These are phyloP conservation scores for Lichtheimia ornata DNA, from an alignment of 371 early-diverging fungal genomes.

Conservation along the genomic window DNA sequence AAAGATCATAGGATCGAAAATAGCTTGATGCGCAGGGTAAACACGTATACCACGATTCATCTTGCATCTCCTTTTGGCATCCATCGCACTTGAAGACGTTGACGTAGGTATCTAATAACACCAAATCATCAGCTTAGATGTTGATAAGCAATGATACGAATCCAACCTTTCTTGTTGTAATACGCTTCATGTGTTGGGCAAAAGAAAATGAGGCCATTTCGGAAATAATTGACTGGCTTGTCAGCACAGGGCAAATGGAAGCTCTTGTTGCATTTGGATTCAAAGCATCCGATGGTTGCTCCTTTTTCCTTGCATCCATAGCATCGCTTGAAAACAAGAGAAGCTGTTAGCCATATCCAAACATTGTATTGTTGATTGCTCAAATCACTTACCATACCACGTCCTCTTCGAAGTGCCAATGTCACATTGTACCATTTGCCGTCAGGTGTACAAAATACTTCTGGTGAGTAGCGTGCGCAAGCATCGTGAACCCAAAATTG, in stretches of 20 bases:
- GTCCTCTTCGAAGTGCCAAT: constrained; percentile 72
- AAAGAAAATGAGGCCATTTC: constrained; percentile 84
- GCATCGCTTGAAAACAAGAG: constrained; percentile 61
- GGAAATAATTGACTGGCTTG: constrained; percentile 71
- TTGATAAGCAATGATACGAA: not conserved
- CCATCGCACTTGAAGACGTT: constrained; percentile 74
- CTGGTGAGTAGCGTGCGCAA: constrained; percentile 86
- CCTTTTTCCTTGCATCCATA: constrained; percentile 78
- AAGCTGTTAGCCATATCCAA: not conserved
- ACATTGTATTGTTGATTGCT: not conserved
- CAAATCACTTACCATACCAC: constrained; percentile 61
- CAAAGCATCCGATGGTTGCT: constrained; percentile 90
- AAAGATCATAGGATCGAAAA: constrained; percentile 76
- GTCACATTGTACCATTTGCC: constrained; percentile 88
- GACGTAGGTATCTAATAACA: constrained; percentile 60
- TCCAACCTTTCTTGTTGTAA: constrained; percentile 53
- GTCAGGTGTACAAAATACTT: constrained; percentile 71
- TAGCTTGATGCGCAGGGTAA: constrained; percentile 65
- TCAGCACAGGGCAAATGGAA: constrained; percentile 84
- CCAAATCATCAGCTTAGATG: not conserved
- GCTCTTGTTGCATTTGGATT: constrained; percentile 79
- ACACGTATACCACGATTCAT: constrained; percentile 72
- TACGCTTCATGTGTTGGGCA: constrained; percentile 77
- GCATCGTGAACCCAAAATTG: constrained; percentile 86
- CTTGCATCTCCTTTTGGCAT: constrained; percentile 59